These are phyloP conservation scores for Yamadazyma phyllophila DNA, from an alignment of 805 yeast genomes.

Conservation along the genomic window DNA sequence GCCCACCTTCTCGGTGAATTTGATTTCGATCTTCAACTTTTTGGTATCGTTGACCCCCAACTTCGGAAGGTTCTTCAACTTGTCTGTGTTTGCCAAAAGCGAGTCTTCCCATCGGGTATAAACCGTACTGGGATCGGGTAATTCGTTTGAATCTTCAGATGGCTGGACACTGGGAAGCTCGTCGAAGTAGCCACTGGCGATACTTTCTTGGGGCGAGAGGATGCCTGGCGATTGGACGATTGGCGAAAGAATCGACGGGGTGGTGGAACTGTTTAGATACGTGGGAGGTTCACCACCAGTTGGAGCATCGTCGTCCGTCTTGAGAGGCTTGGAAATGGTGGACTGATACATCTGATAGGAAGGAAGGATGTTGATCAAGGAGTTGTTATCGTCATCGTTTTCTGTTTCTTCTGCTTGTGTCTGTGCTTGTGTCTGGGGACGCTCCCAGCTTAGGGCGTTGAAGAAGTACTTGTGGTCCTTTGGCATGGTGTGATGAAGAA, in stretches of 20 bases:
- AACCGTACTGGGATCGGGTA: slow-evolving; percentile 8
- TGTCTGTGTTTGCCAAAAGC: slow-evolving; percentile 34
- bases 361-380: slow-evolving; percentile 36
- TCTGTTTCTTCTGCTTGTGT: background rate
- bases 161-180: background rate
- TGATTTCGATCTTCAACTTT: slow-evolving; percentile 26
- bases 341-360: slow-evolving; percentile 41
- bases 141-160: slow-evolving; percentile 3
- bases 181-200: slow-evolving; percentile 8
- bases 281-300: slow-evolving; percentile 30
- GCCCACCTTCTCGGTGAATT: slow-evolving; percentile 34
- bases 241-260: slow-evolving; percentile 1
- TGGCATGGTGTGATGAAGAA: background rate
- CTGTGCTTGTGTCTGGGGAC: background rate
- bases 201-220: slow-evolving; percentile 4
- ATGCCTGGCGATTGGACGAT: background rate
- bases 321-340: slow-evolving; percentile 17
- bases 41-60: slow-evolving; percentile 27
- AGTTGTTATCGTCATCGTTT: slow-evolving; percentile 10
- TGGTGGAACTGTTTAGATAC: slow-evolving; percentile 16
- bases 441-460: slow-evolving; percentile 4
- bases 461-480: slow-evolving; percentile 4
- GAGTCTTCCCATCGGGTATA: slow-evolving; percentile 29
- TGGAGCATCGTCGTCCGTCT: slow-evolving; percentile 17
- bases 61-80: slow-evolving; percentile 29